Conservation (phyloP, 108 stramenopile genomes). For the Asterionellopsis glacialis region DNA sequence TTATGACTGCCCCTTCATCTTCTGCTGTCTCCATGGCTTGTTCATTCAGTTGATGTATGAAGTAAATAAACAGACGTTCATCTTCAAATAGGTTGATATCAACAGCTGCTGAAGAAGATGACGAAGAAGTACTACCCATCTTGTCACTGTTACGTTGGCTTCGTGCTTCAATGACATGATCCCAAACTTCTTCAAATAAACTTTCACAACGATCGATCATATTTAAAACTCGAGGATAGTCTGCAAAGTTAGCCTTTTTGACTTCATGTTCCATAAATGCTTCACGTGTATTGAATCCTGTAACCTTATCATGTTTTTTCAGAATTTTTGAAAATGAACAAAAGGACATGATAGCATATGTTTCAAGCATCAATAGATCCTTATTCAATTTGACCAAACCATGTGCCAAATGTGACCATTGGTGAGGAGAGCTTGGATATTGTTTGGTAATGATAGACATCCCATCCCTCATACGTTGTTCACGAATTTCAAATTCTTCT, state of each 20-base stretch:
- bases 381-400: conserved; percentile 83
- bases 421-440: conserved; percentile 10
- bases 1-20: too few relatives aligned
- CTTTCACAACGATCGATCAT: conserved; percentile 66
- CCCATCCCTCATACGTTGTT: conserved; percentile 71
- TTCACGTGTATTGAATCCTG: conserved; percentile 68
- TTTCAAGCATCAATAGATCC: conserved; percentile 91
- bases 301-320: conserved; percentile 96
- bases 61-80: too few relatives aligned
- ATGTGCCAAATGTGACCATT: conserved; percentile 72
- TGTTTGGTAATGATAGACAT: conserved; percentile 7
- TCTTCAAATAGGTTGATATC: too few relatives aligned
- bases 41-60: too few relatives aligned
- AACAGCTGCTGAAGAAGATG: too few relatives aligned
- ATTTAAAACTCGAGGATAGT: conserved; percentile 58
- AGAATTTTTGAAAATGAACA: conserved; percentile 93
- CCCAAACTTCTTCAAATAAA: conserved; percentile 59
- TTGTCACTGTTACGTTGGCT: too few relatives aligned
- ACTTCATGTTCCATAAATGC: conserved; percentile 84
- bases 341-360: conserved; percentile 96
- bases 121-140: too few relatives aligned
- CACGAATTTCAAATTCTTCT: conserved; percentile 63
- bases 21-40: too few relatives aligned
- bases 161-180: neutral
- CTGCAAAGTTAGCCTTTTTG: conserved; percentile 70